Evolutionary conservation across 139 green algal genomes (phyloP).

Genomic region (Coccomyxa sp.): DNA sequence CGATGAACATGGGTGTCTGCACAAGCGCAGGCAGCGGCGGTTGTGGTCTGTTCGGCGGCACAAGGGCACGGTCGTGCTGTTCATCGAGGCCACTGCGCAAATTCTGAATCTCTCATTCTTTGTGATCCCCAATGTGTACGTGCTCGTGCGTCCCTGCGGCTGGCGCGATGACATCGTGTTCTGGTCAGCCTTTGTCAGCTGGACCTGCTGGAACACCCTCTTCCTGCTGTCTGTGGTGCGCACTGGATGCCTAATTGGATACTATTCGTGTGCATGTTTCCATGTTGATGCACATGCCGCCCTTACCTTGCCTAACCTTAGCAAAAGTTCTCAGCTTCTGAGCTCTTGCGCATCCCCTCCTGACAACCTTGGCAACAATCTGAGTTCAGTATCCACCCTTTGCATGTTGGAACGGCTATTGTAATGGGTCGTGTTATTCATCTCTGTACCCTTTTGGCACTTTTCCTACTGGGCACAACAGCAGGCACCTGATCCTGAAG

Average conservation of each 20-base stretch:
- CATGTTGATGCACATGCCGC: background rate
- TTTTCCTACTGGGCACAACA: background rate
- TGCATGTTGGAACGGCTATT: background rate
- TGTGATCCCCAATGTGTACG: background rate
- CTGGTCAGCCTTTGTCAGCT: constrained; percentile 16
- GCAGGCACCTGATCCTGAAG: background rate
- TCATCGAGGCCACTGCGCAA: background rate
- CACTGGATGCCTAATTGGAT: background rate
- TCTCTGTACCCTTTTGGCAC: background rate
- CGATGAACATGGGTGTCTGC: background rate
- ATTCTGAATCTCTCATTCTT: background rate
- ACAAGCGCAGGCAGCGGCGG: background rate
- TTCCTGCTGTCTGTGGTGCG: constrained; percentile 21
- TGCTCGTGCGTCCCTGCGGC: background rate
- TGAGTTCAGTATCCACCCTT: background rate
- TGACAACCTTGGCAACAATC: too few relatives aligned
- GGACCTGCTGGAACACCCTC: constrained; percentile 18
- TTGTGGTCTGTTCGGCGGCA: background rate
- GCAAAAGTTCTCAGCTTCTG: background rate
- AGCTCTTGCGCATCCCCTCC: background rate
- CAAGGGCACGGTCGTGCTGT: background rate
- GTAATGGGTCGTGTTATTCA: background rate
- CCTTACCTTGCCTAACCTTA: background rate
- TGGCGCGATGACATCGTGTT: background rate
- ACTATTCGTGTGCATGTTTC: background rate